Conservation (phyloP, 2,329 filamentous ascomycete species). For the Colletotrichum sp. region DNA sequence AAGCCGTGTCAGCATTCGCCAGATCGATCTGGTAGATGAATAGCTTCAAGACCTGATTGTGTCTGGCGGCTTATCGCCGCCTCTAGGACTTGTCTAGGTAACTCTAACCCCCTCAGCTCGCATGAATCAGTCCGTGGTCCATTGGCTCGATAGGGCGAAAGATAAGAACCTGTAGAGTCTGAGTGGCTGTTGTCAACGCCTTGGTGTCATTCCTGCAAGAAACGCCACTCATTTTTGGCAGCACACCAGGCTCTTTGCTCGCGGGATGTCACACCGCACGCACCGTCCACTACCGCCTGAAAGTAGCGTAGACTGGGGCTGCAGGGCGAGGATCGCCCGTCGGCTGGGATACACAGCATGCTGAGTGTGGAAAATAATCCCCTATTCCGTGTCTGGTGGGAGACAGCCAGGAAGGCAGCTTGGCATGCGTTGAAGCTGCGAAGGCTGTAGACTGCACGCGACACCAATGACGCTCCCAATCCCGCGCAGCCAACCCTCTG, state of each 20-base stretch:
- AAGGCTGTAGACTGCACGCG: slow-evolving; percentile 8
- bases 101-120: not conserved
- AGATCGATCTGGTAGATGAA: not conserved
- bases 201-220: not conserved
- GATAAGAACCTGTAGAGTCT: not conserved
- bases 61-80: not conserved
- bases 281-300: not conserved
- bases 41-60: not conserved
- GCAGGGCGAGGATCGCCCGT: not conserved
- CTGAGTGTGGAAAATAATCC: not conserved
- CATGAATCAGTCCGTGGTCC: not conserved
- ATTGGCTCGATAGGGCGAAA: not conserved
- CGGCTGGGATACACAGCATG: not conserved
- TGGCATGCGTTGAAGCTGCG: not conserved
- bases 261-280: slow-evolving; percentile 1
- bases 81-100: not conserved
- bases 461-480: not conserved
- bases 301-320: not conserved
- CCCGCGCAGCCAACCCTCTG: not conserved
- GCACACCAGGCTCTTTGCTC: not conserved
- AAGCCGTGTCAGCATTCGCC: not conserved
- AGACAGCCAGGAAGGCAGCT: not conserved
- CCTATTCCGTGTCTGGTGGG: not conserved
- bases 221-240: slow-evolving; percentile 8
- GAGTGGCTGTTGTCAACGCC: not conserved